phyloP scores from a whole-genome alignment of 148 eudicot genomes.

The Chenopodium berlandieri region DNA sequence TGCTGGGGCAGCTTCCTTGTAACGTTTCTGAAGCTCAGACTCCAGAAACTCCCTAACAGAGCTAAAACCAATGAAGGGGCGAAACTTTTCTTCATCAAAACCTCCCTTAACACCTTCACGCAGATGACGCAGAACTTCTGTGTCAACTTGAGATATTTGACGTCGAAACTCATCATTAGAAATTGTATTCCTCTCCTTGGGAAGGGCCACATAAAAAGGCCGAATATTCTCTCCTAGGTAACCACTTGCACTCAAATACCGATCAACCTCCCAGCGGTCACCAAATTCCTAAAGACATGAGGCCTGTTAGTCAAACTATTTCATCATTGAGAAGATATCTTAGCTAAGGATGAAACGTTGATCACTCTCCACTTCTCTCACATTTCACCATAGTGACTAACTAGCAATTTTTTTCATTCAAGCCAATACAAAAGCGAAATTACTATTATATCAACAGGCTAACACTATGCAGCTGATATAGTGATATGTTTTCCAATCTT shows the following conservation, averaged over 20 bases:
- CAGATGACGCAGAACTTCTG: conserved; percentile 60
- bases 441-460: background rate
- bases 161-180: conserved; percentile 91
- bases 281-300: conserved; percentile 64
- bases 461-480: background rate
- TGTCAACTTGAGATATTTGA: conserved; percentile 83
- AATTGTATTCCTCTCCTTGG: conserved; percentile 69
- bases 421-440: background rate
- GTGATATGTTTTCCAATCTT: background rate
- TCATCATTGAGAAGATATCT: background rate
- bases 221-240: conserved; percentile 89
- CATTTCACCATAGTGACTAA: background rate
- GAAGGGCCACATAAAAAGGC: conserved; percentile 92
- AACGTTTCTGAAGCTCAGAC: conserved; percentile 88
- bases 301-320: background rate
- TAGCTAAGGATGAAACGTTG: background rate
- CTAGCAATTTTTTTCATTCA: background rate
- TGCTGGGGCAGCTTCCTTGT: conserved; percentile 97
- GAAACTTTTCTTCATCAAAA: conserved; percentile 89
- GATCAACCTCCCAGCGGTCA: conserved; percentile 96
- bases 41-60: conserved; percentile 82
- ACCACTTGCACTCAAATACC: conserved; percentile 93
- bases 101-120: conserved; percentile 91
- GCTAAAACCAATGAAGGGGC: conserved; percentile 72
- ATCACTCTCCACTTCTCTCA: background rate